Base-by-base conservation (phyloP, 305 asterid genomes). In the Stenogyne calaminthoides region DNA sequence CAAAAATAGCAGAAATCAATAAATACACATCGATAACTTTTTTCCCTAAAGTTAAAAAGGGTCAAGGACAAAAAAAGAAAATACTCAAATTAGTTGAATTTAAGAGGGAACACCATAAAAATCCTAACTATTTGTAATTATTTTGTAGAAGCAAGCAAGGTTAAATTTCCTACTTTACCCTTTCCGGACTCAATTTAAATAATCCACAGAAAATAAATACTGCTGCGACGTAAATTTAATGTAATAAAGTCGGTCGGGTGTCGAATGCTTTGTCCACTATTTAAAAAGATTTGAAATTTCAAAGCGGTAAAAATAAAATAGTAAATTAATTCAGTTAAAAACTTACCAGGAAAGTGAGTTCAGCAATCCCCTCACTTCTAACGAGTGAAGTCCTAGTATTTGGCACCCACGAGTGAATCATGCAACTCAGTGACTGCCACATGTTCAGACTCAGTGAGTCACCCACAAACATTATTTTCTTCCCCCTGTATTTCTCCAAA, bases 381-480 rank as follows among this genome's bases (percentile, higher is more conserved):
- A 83, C 61, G 54, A 88, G 39, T 25, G 86, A 73, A 55, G 87
- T 80, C 75, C 69, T 77, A 1, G 91, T 79, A 4, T 66, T 80
- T 0, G 98, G 97, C 18, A 83, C 89, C 84, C 80, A 80, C 19
- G 98, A 83, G 47, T 91, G 97, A 69, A 94, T 81, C 97, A 91
- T 83, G 85, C 99, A 94, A 80, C 94, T 87, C 82, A 94, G 75
- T 15, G 99, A 94, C 44, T 91, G 88, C 99, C 99, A 94, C 87
- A 91, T 91, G 87, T 94, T 94, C 76, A 86, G 78, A 87, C 99
- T 91, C 88, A 94, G 78, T 72, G 98, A 93, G 77, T 93, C 98
- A 2, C 98, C 98, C 40, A 93, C 98, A 65, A 91, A 93, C 97
- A 94, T 91, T 19, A 94, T 87, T 82, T 87, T 89, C 89, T 90